Conservation (phyloP, 345 rosid species). For the Rhodamnia argentea region DNA sequence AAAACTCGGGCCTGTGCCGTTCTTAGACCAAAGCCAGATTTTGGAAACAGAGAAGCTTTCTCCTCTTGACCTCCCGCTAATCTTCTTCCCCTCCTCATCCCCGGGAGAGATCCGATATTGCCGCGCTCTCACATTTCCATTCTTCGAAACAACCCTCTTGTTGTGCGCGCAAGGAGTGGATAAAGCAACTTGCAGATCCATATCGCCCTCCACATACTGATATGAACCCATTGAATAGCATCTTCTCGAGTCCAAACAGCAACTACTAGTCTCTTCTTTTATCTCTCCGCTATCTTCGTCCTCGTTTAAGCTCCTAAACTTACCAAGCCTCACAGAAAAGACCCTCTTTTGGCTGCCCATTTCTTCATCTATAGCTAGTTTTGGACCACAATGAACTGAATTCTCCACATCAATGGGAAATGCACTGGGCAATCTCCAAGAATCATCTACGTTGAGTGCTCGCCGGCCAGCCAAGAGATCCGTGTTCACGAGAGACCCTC, state of each 20-base stretch:
- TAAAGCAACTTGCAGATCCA: conserved; percentile 35
- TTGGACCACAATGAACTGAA: neutral
- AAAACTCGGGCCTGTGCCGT: conserved; percentile 11
- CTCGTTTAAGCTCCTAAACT: conserved; percentile 28
- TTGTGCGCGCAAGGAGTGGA: neutral
- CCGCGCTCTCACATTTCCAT: neutral
- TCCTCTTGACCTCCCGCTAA: conserved; percentile 19
- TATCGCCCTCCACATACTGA: conserved; percentile 42
- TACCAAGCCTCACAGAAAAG: conserved; percentile 55
- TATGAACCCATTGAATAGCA: conserved; percentile 69
- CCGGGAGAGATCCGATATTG: conserved; percentile 1
- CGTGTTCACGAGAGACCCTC: conserved; percentile 33
- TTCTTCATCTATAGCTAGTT: neutral
- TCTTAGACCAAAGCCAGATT: conserved; percentile 59
- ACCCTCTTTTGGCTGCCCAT: conserved; percentile 18
- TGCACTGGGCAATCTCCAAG: conserved; percentile 12
- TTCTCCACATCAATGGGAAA: conserved; percentile 16
- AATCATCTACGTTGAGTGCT: conserved; percentile 8
- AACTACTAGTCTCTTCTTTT: conserved; percentile 27
- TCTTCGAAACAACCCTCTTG: neutral
- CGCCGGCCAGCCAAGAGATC: conserved; percentile 2
- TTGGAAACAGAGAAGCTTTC: conserved; percentile 58
- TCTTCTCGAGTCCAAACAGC: conserved; percentile 42
- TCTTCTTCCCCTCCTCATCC: conserved; percentile 33
- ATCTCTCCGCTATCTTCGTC: conserved; percentile 16